Percentiles rank a stretch among this genome's conserved stretches.
Conservation (phyloP, 768 basidiomycete species). For the Paxillus ammoniavirescens region DNA sequence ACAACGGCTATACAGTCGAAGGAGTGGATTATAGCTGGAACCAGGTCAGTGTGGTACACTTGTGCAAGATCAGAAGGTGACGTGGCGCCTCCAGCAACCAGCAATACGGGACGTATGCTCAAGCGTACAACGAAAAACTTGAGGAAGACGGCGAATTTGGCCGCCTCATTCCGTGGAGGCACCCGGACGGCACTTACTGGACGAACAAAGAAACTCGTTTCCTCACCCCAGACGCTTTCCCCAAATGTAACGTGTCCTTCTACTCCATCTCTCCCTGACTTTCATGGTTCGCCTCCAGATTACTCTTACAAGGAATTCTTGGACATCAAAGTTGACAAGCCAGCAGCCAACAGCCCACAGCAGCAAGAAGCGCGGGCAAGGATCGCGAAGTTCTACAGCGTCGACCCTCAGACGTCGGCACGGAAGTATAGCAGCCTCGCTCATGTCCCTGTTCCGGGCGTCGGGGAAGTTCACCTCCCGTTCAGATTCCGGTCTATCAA, state of each 20-base stretch:
- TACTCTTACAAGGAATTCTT: slow-evolving; percentile 27
- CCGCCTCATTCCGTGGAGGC: slow-evolving; percentile 21
- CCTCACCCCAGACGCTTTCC: slow-evolving; percentile 13
- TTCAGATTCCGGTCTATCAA: slow-evolving; percentile 11
- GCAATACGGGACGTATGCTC: slow-evolving; percentile 19
- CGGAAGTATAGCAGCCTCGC: slow-evolving; percentile 7
- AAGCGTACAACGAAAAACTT: slow-evolving; percentile 11
- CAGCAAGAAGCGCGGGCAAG: slow-evolving; percentile 21
- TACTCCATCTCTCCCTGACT: not conserved
- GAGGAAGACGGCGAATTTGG: no score
- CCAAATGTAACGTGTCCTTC: slow-evolving; percentile 17
- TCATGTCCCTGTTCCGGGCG: slow-evolving; percentile 16
- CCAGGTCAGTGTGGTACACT: slow-evolving; percentile 10
- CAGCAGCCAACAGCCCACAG: slow-evolving; percentile 8
- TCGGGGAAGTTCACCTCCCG: slow-evolving; percentile 10
- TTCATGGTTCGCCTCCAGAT: slow-evolving; percentile 10
- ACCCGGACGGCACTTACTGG: slow-evolving; percentile 24
- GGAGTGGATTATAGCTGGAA: slow-evolving; percentile 17
- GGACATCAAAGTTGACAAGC: slow-evolving; percentile 25
- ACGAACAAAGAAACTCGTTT: slow-evolving; percentile 22
- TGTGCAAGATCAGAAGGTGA: not conserved
- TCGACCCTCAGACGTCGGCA: slow-evolving; percentile 17
- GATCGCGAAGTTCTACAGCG: slow-evolving; percentile 23
- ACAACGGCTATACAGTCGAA: slow-evolving; percentile 15
- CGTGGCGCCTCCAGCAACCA: slow-evolving; percentile 7